Evolutionary conservation across 2,329 filamentous ascomycete genomes (phyloP), one percentile per base, ranked within the genome.

Genomic region (Davidsoniella eucalypti): DNA sequence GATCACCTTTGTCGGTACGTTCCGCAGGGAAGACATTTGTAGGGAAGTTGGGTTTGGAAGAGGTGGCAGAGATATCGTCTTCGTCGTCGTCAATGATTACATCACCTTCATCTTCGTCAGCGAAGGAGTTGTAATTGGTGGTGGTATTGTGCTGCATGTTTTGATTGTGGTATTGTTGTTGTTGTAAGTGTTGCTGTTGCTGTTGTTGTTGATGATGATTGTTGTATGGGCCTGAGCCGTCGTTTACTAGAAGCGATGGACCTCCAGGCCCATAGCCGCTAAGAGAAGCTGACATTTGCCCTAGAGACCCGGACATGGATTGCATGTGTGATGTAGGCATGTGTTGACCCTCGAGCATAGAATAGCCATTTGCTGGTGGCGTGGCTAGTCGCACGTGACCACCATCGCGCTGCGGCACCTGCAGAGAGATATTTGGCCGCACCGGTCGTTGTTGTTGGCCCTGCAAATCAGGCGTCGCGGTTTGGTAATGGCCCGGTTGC

Each of bases 361-460:
- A 33, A 33, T 33, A 12, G 12, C 12, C 8, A 33, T 56, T 73
- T 1, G 66, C 64, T 6, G 70, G 70, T 33, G 73, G 73, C 7
- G 79, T 83, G 21, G 79, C 78, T 12, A 83, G 65, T 52, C 77
- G 69, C 0, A 83, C 76, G 2, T 73, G 69, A 1, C 77, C 77
- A 1, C 76, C 69, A 16, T 71, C 65, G 52, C 79, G 71, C 55
- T 78, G 70, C 0, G 66, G 65, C 2, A 67, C 65, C 37, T 66
- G 64, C 4, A 68, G 57, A 33, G 66, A 66, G 52, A 67, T 67
- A 52, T 57, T 65, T 3, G 65, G 66, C 14, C 64, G 58, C 10
- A 58, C 54, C 40, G 63, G 61, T 38, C 64, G 49, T 29, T 57
- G 36, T 21, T 43, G 25, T 6, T 52, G 54, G 18, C 38, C 40